These are phyloP conservation scores for Sphagnurus paluster DNA, from an alignment of 1,284 basidiomycete genomes.

Conservation along the genomic window DNA sequence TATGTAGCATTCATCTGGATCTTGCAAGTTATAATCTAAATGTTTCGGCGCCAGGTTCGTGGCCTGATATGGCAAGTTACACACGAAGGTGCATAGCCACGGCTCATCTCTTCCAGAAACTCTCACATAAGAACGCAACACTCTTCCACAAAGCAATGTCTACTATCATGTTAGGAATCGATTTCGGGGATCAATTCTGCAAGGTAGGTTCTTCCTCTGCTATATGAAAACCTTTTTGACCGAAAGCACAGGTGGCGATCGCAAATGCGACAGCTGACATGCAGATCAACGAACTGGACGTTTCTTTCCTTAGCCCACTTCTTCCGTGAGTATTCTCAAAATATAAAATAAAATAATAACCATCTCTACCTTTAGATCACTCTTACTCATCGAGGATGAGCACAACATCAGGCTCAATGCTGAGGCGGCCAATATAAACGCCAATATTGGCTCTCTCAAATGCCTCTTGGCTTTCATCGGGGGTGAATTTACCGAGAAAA, in stretches of 20 bases:
- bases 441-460: slow-evolving; percentile 6
- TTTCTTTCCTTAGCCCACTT: slow-evolving; percentile 1
- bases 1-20: no score
- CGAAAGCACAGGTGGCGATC: slow-evolving; percentile 1
- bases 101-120: no score
- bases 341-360: no score
- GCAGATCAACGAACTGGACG: slow-evolving; percentile 1
- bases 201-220: slow-evolving; percentile 1
- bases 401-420: slow-evolving; percentile 1
- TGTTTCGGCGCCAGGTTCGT: no score
- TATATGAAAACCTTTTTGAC: neutral
- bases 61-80: no score
- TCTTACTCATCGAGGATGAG: slow-evolving; percentile 3
- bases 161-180: slow-evolving; percentile 1
- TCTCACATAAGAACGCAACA: neutral
- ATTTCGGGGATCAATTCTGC: slow-evolving; percentile 9
- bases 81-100: no score
- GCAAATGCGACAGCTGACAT: neutral
- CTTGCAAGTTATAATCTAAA: no score
- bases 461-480: slow-evolving; percentile 1
- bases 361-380: neutral
- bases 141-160: neutral
- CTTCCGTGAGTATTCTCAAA: neutral
- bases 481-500: neutral
- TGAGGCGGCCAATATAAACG: neutral